phyloP scores from a whole-genome alignment of 2,329 filamentous ascomycete species.

The Lasiodiplodia gonubiensis region DNA sequence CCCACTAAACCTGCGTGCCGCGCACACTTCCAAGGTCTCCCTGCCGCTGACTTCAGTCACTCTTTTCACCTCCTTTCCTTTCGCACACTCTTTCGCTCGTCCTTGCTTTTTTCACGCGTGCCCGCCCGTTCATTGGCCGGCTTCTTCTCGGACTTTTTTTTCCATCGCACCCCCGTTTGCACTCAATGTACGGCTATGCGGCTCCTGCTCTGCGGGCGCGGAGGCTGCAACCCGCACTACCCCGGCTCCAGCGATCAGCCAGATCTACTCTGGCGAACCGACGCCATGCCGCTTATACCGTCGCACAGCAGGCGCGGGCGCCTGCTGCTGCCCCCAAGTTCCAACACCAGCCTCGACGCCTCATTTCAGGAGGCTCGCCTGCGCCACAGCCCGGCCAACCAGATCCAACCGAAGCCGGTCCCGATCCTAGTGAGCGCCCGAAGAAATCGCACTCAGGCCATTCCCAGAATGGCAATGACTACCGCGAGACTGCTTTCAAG shows the following conservation, averaged over 20 bases:
- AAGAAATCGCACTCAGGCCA: neutral
- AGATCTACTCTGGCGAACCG: conserved; percentile 22
- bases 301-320: conserved; percentile 20
- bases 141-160: conserved; percentile 28
- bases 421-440: neutral
- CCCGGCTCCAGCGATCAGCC: conserved; percentile 25
- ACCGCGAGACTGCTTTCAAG: conserved; percentile 53
- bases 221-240: conserved; percentile 7
- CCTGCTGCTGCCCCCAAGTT: conserved; percentile 14
- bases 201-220: conserved; percentile 20
- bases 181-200: conserved; percentile 16
- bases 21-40: conserved; percentile 6
- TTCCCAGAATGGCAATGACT: conserved; percentile 30
- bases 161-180: conserved; percentile 13
- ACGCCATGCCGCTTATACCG: neutral
- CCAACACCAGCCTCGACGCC: conserved; percentile 7
- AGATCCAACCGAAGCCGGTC: conserved; percentile 19
- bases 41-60: conserved; percentile 17
- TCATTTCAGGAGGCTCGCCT: conserved; percentile 25
- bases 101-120: conserved; percentile 5
- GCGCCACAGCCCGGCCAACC: conserved; percentile 27
- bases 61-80: conserved; percentile 30
- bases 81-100: conserved; percentile 30
- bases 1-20: conserved; percentile 8
- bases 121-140: conserved; percentile 24